A percentile compares a stretch with the other conserved stretches of the same genome.
Conservation (phyloP, 2,329 filamentous ascomycete genomes). For the Fusarium coicis region DNA sequence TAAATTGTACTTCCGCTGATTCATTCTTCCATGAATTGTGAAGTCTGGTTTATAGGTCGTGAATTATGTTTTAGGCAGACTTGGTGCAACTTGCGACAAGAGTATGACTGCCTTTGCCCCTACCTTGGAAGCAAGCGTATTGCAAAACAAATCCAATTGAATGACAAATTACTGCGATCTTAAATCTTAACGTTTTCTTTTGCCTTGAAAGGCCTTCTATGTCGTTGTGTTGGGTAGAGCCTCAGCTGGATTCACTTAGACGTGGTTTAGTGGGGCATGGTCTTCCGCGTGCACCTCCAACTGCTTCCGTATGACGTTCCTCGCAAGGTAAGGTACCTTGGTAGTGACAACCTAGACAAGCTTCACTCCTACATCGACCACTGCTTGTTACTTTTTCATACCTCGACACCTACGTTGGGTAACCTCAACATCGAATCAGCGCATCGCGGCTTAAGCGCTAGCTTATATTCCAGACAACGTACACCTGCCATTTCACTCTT, state of each 20-base stretch:
- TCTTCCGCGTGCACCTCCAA: slow-evolving; percentile 7
- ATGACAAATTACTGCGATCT: background rate
- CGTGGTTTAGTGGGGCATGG: slow-evolving; percentile 11
- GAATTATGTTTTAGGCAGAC: background rate
- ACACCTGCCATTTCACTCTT: background rate
- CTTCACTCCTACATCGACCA: slow-evolving; percentile 17
- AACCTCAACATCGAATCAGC: background rate
- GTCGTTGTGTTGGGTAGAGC: background rate
- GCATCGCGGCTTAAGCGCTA: background rate
- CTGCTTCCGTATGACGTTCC: slow-evolving; percentile 29
- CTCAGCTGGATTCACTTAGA: background rate
- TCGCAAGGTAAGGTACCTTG: background rate
- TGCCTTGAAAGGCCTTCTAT: background rate
- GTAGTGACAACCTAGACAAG: slow-evolving; percentile 1
- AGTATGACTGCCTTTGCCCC: background rate
- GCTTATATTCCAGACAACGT: background rate
- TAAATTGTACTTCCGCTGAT: too few relatives aligned
- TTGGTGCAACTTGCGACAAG: background rate
- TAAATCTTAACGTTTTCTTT: too few relatives aligned
- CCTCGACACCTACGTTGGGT: background rate
- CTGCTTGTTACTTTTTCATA: background rate
- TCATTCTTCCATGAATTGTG: background rate
- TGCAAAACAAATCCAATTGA: background rate
- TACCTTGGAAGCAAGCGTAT: background rate
- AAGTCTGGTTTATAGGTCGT: background rate